A percentile compares a stretch with the other conserved stretches of the same genome.
phyloP scores from a whole-genome alignment of 208 protist species.

The Sergeia podlipaevii region DNA sequence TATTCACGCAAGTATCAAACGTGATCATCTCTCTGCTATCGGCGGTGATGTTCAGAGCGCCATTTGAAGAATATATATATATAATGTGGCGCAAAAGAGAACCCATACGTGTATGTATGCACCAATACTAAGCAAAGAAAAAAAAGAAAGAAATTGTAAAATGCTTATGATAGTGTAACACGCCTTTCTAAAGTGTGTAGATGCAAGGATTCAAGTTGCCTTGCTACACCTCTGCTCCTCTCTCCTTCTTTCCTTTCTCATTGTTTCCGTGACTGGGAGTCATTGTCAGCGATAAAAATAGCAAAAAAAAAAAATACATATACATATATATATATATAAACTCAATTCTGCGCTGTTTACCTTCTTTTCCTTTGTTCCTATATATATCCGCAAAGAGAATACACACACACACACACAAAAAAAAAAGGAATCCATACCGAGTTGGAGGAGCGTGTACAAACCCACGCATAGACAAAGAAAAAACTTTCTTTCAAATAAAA shows the following conservation, averaged over 20 bases:
- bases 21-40: no score
- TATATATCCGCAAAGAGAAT: background rate
- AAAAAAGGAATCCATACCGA: background rate
- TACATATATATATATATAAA: background rate
- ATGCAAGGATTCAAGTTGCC: background rate
- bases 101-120: background rate
- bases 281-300: no score
- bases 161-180: no score
- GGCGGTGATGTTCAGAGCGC: no score
- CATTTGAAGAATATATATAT: background rate
- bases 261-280: no score
- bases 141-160: background rate
- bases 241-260: no score
- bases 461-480: background rate
- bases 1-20: background rate
- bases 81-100: background rate
- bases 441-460: background rate
- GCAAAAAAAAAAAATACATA: background rate
- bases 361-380: background rate
- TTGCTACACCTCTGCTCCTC: no score
- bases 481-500: background rate
- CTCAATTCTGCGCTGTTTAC: background rate
- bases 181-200: background rate
- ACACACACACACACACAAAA: background rate
- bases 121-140: background rate